Evolutionary conservation across 2,329 filamentous ascomycete species (phyloP), one percentile per base, ranked within the genome.

Genomic region (Rhynchosporium agropyri): DNA sequence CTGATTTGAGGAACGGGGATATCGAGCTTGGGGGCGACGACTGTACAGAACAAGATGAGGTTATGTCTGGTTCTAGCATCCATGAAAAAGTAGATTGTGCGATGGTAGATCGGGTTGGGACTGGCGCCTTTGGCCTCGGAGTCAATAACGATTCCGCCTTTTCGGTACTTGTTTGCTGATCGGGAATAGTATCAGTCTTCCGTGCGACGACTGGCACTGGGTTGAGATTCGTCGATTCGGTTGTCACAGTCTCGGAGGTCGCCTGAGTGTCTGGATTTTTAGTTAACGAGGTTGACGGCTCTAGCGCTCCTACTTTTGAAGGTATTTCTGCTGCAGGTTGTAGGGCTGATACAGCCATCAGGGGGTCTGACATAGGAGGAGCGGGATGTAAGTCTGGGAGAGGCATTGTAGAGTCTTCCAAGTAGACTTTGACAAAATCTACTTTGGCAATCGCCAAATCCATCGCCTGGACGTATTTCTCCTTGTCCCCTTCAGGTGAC

Each of bases 1-100:
- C 63, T 10, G 71, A 69, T 53, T 70, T 72, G 15, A 68, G 63
- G 38, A 74, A 74, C 8, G 72, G 69, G 7, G 72, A 69, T 4
- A 69, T 55, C n/a, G 67, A 62, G 59, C 71, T 74, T 12, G 70
- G 70, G 3, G 71, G 63, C 43, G 69, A 67, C 29, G 69, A 60
- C 57, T 65, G 68, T 2, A 60, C 42, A 2, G 61, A 50, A 9
- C 69, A 67, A 26, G 43, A 55, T 26, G 68, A 63, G 33, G 70
- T 59, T 10, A 58, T 62, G 60, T 74, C 73, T 38, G 74, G 83
- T 67, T 87, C 86, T 2, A 92, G 79, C 89, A 92, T 92, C 88
- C 88, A 92, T 1, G 89, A 87, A 74, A 91, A 92, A 3, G 87
- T 89, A 7, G 89, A 91, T 68, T 90, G 88, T 0, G 88, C 88